Conservation (phyloP, 1,284 basidiomycete species). For the Ustilago cynodontis region DNA sequence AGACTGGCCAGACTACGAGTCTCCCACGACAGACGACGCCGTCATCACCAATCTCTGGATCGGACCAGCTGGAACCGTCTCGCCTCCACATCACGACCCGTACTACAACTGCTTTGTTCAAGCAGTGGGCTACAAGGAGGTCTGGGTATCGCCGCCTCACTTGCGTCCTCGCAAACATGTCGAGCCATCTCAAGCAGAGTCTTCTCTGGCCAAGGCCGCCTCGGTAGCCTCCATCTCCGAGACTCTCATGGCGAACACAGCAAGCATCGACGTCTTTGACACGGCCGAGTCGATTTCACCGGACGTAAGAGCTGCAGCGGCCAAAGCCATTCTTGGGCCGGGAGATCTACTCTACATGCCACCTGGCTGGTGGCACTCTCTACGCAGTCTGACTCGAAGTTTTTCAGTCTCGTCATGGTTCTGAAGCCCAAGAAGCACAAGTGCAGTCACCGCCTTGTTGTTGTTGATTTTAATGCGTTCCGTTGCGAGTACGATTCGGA, state of each 20-base stretch:
- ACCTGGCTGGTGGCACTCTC: slow-evolving; percentile 60
- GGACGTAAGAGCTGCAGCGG: slow-evolving; percentile 24
- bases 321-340: slow-evolving; percentile 37
- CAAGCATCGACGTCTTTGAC: slow-evolving; percentile 48
- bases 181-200: neutral
- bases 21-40: slow-evolving; percentile 77
- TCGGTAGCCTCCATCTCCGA: slow-evolving; percentile 24
- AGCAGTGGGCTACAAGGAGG: slow-evolving; percentile 85
- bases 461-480: neutral
- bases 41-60: slow-evolving; percentile 88
- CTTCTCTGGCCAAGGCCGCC: too few species aligned
- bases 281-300: neutral
- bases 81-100: slow-evolving; percentile 95
- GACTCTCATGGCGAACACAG: slow-evolving; percentile 54
- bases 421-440: slow-evolving; percentile 4
- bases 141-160: slow-evolving; percentile 87
- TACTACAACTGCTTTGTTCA: slow-evolving; percentile 93
- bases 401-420: slow-evolving; percentile 48
- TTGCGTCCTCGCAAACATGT: slow-evolving; percentile 16
- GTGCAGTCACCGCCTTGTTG: too few species aligned
- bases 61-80: slow-evolving; percentile 81
- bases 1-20: slow-evolving; percentile 73
- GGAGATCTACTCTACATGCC: slow-evolving; percentile 61
- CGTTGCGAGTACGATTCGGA: neutral
- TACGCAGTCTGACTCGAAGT: slow-evolving; percentile 47